phyloP scores from a whole-genome alignment of 2,329 filamentous ascomycete genomes.

The Thermothelomyces thermophilus region DNA sequence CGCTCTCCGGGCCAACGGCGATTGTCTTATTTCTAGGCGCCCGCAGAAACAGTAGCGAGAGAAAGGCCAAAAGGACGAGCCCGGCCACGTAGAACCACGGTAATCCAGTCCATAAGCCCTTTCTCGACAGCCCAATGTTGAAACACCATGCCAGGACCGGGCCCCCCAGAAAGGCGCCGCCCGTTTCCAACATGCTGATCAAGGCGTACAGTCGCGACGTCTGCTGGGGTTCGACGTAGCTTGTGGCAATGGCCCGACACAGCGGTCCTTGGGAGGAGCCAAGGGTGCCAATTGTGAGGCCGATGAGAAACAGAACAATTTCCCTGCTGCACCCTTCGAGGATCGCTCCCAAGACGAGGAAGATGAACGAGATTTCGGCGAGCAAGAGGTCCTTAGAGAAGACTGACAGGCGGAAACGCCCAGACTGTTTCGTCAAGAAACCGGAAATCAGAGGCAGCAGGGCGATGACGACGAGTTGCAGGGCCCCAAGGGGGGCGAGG shows the following conservation, averaged over 20 bases:
- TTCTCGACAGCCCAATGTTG: slow-evolving; percentile 13
- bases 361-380: slow-evolving; percentile 11
- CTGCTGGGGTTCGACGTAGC: slow-evolving; percentile 19
- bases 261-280: slow-evolving; percentile 16
- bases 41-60: slow-evolving; percentile 14
- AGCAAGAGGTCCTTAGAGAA: slow-evolving; percentile 20
- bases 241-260: slow-evolving; percentile 15
- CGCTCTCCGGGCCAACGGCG: neutral
- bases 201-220: slow-evolving; percentile 20
- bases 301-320: slow-evolving; percentile 16
- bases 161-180: slow-evolving; percentile 18
- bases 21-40: slow-evolving; percentile 1
- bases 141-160: slow-evolving; percentile 21
- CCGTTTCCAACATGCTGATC: slow-evolving; percentile 21
- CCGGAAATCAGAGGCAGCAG: slow-evolving; percentile 12
- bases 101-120: slow-evolving; percentile 17
- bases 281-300: slow-evolving; percentile 16
- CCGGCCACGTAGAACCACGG: slow-evolving; percentile 22
- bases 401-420: slow-evolving; percentile 16
- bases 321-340: slow-evolving; percentile 17
- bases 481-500: slow-evolving; percentile 15
- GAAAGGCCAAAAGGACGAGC: slow-evolving; percentile 8
- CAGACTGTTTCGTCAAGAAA: slow-evolving; percentile 11
- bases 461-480: slow-evolving; percentile 18
- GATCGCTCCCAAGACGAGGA: slow-evolving; percentile 14